These are phyloP conservation scores for Lanzia echinophila DNA, from an alignment of 2,329 filamentous ascomycete species.

Conservation along the genomic window DNA sequence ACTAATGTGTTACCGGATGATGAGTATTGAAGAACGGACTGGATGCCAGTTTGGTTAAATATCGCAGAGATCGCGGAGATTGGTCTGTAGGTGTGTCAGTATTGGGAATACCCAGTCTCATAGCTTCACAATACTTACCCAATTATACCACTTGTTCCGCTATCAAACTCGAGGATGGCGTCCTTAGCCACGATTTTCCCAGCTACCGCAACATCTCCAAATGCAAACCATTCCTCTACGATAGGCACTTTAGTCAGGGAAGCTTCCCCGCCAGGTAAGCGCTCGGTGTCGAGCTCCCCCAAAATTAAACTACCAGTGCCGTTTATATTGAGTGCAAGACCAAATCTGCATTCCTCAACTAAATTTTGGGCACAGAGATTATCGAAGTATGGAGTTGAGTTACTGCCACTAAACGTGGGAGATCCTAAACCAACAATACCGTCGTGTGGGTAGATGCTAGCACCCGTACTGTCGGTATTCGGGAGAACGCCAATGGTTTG, in stretches of 20 bases:
- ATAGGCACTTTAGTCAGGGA: background rate
- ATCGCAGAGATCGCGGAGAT: slow-evolving; percentile 7
- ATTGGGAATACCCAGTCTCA: background rate
- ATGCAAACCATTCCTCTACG: background rate
- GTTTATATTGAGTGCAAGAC: background rate
- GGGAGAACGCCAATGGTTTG: background rate
- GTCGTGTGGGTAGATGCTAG: background rate
- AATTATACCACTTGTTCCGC: slow-evolving; percentile 10
- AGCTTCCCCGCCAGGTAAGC: background rate
- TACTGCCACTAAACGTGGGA: background rate
- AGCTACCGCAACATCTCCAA: slow-evolving; percentile 10
- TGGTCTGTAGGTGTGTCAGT: slow-evolving; percentile 1
- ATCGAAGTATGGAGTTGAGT: slow-evolving; percentile 8
- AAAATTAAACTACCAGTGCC: background rate
- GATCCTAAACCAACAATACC: slow-evolving; percentile 4
- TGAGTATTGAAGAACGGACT: slow-evolving; percentile 1
- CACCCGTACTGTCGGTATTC: background rate
- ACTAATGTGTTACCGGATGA: background rate
- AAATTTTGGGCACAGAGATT: background rate
- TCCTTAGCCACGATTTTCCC: slow-evolving; percentile 6
- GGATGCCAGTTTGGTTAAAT: slow-evolving; percentile 10
- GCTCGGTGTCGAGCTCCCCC: background rate
- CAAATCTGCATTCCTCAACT: slow-evolving; percentile 7
- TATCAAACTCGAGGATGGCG: slow-evolving; percentile 7
- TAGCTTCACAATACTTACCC: background rate